Base-by-base conservation (phyloP, 768 basidiomycete genomes). In the Mycena crocata region DNA sequence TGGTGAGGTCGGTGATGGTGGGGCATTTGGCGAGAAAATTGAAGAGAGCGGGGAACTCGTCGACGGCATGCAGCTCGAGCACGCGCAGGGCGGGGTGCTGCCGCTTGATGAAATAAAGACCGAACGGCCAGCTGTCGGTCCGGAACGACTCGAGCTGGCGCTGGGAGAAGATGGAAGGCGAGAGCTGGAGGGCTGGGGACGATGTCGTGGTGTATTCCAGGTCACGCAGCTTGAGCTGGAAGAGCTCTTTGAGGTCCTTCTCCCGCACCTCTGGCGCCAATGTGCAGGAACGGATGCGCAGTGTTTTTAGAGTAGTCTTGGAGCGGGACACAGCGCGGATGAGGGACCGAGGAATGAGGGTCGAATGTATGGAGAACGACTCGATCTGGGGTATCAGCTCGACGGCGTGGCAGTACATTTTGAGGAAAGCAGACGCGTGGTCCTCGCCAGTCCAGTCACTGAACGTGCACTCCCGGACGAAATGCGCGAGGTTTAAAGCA, bases 41-140 rank as follows among this genome's bases (percentile, higher is more conserved):
- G 62, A 66, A 66, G 23, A 70, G 28, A 0, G 45, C 39, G 2
- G 42, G 24, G 3, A 70, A 13, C 26, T 70, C 61, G 24, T 66
- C 37, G 31, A 66, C 54, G n/a, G 15, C 30, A 31, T 61, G 57
- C 3, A 70, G 62, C 40, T 70, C 69, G n/a, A 70, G 62, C 12
- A 62, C 30, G 28, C 40, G 64, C 28, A 70, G 65, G 24, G 21
- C 13, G 6, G 65, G 65, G 52, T 67, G 64, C 34, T 62, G 28
- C 34, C 64, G 52, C 24, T 50, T 57, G 39, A 70, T 21, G 62
- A 70, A 70, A 32, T 55, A 57, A 28, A 37, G 5, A 0, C 56
- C 46, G 39, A 64, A 64, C 30, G 32, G 8, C 60, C 57, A 58
- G 37, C 62, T 70, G 40, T 70, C 62, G 7, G 69, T 70, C 14